A percentile compares a stretch with the other conserved stretches of the same genome.
phyloP scores from a whole-genome alignment of 176 grass and related monocot species.

The Pharus latifolius region DNA sequence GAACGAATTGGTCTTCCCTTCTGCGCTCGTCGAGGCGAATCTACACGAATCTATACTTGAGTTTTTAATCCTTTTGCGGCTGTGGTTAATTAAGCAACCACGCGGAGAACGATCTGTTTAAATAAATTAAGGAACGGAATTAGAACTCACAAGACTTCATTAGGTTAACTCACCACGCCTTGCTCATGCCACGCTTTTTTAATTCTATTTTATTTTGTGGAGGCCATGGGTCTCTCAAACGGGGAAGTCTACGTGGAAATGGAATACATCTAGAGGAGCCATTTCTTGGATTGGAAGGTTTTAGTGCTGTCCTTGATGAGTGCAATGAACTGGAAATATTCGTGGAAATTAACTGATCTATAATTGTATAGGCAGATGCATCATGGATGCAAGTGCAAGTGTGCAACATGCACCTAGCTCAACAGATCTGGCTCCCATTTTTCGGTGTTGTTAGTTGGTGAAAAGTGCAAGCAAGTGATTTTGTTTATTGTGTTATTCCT shows the following conservation, averaged over 20 bases:
- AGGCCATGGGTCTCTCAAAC: not conserved
- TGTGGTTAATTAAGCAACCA: constrained; percentile 12
- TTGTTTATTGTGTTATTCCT: not conserved
- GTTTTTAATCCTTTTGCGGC: not conserved
- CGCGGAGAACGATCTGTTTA: constrained; percentile 15
- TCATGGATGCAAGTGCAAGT: not conserved
- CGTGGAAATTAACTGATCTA: not conserved
- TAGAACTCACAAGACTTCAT: not conserved
- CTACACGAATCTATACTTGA: constrained; percentile 23
- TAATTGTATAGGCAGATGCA: not conserved
- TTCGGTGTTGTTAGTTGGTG: not conserved
- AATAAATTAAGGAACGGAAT: not conserved
- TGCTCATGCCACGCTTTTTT: constrained; percentile 10
- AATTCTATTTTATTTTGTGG: not conserved
- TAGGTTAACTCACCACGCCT: constrained; percentile 6
- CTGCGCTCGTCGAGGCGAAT: not conserved
- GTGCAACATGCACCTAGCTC: not conserved
- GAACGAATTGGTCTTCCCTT: not conserved
- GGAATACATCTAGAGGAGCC: too few species aligned
- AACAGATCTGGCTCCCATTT: not conserved
- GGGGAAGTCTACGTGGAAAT: constrained; percentile 3
- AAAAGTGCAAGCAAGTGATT: not conserved
- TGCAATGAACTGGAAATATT: constrained; percentile 37
- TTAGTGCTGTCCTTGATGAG: not conserved
- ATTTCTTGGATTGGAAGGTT: not conserved